These are phyloP conservation scores for Trichoderma citrinoviride DNA, from an alignment of 2,329 filamentous ascomycete genomes.

Conservation along the genomic window DNA sequence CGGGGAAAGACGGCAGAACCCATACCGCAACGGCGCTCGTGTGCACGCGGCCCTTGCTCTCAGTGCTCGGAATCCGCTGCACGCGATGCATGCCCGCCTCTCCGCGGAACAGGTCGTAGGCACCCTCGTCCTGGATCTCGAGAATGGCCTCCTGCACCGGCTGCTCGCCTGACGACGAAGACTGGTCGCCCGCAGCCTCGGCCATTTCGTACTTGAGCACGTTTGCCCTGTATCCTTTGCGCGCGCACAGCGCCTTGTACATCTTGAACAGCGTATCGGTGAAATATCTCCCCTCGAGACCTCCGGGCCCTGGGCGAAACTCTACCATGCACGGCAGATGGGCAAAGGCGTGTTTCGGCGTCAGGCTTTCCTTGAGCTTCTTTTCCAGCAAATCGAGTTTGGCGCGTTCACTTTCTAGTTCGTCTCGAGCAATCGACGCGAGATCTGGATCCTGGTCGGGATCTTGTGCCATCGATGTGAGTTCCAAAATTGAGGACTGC, in stretches of 20 bases:
- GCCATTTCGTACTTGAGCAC: slow-evolving; percentile 78
- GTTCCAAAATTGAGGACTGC: slow-evolving; percentile 52
- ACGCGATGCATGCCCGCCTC: slow-evolving; percentile 96
- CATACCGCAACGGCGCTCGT: slow-evolving; percentile 91
- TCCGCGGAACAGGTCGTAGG: slow-evolving; percentile 77
- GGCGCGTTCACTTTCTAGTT: slow-evolving; percentile 65
- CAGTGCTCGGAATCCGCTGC: slow-evolving; percentile 87
- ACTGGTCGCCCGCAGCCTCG: slow-evolving; percentile 59
- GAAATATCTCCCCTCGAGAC: slow-evolving; percentile 87
- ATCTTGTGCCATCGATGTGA: slow-evolving; percentile 47
- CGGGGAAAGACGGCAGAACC: slow-evolving; percentile 81
- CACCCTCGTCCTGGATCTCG: slow-evolving; percentile 71
- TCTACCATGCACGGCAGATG: slow-evolving; percentile 87
- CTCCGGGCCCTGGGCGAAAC: slow-evolving; percentile 87
- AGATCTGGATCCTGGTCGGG: slow-evolving; percentile 64
- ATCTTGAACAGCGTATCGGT: slow-evolving; percentile 83
- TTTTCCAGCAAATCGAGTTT: slow-evolving; percentile 62
- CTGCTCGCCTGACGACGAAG: slow-evolving; percentile 57
- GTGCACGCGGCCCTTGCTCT: slow-evolving; percentile 86
- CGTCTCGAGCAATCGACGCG: slow-evolving; percentile 73
- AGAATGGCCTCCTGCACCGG: slow-evolving; percentile 84
- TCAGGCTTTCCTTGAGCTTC: slow-evolving; percentile 71
- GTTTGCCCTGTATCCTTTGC: slow-evolving; percentile 62
- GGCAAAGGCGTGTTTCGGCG: slow-evolving; percentile 86
- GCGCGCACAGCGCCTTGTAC: slow-evolving; percentile 78